Percentiles rank a stretch among this genome's conserved stretches.
These are phyloP conservation scores for Globisporangium yorkense DNA, from an alignment of 352 stramenopile species.

Conservation along the genomic window DNA sequence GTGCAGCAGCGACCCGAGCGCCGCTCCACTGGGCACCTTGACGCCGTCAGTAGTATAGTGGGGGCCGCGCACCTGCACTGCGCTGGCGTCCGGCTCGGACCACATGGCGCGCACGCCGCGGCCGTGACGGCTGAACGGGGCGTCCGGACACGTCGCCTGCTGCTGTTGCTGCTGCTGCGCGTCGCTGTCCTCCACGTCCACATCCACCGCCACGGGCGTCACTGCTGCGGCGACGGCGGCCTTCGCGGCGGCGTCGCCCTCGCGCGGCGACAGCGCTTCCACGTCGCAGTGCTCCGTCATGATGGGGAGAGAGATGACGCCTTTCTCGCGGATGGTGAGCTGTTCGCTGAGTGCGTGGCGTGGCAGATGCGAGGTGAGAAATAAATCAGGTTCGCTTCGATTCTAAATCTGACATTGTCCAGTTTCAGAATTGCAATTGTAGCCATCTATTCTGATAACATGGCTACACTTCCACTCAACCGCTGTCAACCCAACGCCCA, in stretches of 20 bases:
- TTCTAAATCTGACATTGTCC: too few species aligned
- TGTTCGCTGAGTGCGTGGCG: background rate
- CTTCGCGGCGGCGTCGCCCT: slow-evolving; percentile 10
- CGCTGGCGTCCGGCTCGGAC: slow-evolving; percentile 39
- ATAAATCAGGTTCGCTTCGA: too few species aligned
- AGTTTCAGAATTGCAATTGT: too few species aligned
- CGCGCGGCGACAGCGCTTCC: slow-evolving; percentile 10
- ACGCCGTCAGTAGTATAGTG: slow-evolving; percentile 50
- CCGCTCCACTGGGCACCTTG: slow-evolving; percentile 38
- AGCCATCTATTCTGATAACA: background rate
- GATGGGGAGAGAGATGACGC: background rate
- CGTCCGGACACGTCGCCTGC: slow-evolving; percentile 19
- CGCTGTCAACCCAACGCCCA: too few species aligned
- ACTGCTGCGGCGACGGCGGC: background rate
- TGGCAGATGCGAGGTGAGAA: background rate
- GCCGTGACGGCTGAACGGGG: slow-evolving; percentile 28
- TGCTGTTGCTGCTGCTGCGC: background rate
- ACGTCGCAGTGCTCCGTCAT: slow-evolving; percentile 21
- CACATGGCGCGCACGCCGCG: slow-evolving; percentile 49
- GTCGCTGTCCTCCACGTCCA: slow-evolving; percentile 10
- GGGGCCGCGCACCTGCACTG: slow-evolving; percentile 48
- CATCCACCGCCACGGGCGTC: slow-evolving; percentile 1
- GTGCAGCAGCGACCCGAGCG: slow-evolving; percentile 52
- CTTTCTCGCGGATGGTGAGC: background rate
- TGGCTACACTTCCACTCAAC: background rate